These are phyloP conservation scores for Lophiotrema nucula DNA, from an alignment of 495 filamentous ascomycete genomes.

Conservation along the genomic window DNA sequence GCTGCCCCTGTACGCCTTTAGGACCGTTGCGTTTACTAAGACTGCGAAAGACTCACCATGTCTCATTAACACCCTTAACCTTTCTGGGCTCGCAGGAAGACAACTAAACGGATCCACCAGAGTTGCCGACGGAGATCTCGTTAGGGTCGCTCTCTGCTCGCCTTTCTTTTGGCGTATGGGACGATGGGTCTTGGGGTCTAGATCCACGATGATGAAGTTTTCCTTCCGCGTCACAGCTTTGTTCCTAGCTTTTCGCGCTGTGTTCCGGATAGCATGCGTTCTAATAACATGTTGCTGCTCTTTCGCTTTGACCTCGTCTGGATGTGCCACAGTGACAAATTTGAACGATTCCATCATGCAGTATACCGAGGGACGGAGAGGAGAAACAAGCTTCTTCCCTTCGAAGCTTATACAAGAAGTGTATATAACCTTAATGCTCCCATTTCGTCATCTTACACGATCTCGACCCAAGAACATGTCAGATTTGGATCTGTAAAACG, in stretches of 20 bases:
- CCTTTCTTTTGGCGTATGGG: not conserved
- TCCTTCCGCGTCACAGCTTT: not conserved
- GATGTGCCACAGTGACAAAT: slow-evolving; percentile 6
- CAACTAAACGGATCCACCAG: slow-evolving; percentile 8
- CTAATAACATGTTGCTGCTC: not conserved
- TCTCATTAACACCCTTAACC: not conserved
- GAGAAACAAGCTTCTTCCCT: too few species aligned
- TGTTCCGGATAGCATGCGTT: not conserved
- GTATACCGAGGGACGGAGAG: too few species aligned
- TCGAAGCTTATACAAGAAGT: too few species aligned
- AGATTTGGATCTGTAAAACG: too few species aligned
- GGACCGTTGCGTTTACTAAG: not conserved
- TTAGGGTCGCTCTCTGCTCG: not conserved
- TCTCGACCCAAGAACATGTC: too few species aligned
- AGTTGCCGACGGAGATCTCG: not conserved
- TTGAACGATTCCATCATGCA: slow-evolving; percentile 3
- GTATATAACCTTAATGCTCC: too few species aligned
- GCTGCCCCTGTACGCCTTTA: not conserved
- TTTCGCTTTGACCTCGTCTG: slow-evolving; percentile 10
- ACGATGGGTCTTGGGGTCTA: not conserved
- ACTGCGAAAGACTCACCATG: not conserved
- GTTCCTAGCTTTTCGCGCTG: not conserved
- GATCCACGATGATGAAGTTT: not conserved
- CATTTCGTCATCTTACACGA: too few species aligned
- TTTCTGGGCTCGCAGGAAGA: slow-evolving; percentile 1